Conservation (phyloP, 768 basidiomycete genomes). For the Lentinula sp. region DNA sequence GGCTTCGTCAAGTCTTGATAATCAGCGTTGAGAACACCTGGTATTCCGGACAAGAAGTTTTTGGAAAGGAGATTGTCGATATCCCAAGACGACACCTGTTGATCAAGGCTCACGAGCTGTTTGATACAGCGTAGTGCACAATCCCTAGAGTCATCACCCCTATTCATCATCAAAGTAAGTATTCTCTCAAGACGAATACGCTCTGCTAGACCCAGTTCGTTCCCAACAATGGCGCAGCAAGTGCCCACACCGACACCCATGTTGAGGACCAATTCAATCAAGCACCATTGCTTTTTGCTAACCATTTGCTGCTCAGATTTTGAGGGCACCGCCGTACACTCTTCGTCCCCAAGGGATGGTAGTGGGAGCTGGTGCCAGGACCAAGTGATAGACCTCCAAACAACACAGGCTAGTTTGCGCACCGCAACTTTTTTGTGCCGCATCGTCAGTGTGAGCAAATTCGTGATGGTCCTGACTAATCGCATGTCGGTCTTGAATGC, state of each 20-base stretch:
- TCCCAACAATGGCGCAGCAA: conserved; percentile 47
- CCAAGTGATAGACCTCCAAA: conserved; percentile 68
- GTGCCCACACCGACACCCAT: conserved; percentile 52
- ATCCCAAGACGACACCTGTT: conserved; percentile 34
- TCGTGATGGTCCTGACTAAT: conserved; percentile 39
- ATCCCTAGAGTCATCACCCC: conserved; percentile 41
- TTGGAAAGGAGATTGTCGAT: conserved; percentile 41
- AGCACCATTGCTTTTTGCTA: conserved; percentile 38
- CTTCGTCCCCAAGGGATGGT: conserved; percentile 19
- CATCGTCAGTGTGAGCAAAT: conserved; percentile 49
- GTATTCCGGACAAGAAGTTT: conserved; percentile 49
- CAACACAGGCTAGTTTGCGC: conserved; percentile 51
- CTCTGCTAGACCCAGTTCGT: conserved; percentile 18
- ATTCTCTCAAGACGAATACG: conserved; percentile 43
- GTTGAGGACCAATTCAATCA: conserved; percentile 46
- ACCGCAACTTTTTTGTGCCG: conserved; percentile 60
- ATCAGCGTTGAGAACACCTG: conserved; percentile 51
- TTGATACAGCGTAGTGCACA: conserved; percentile 52
- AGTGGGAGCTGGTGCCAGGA: conserved; percentile 54
- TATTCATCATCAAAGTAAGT: conserved; percentile 51
- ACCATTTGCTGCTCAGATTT: conserved; percentile 19
- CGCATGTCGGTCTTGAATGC: conserved; percentile 38
- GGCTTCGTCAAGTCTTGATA: conserved; percentile 37
- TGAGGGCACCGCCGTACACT: not conserved
- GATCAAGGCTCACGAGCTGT: conserved; percentile 29